Conservation (phyloP, 228 moss, liverwort and hornwort genomes). For the Sphagnum fallax region DNA sequence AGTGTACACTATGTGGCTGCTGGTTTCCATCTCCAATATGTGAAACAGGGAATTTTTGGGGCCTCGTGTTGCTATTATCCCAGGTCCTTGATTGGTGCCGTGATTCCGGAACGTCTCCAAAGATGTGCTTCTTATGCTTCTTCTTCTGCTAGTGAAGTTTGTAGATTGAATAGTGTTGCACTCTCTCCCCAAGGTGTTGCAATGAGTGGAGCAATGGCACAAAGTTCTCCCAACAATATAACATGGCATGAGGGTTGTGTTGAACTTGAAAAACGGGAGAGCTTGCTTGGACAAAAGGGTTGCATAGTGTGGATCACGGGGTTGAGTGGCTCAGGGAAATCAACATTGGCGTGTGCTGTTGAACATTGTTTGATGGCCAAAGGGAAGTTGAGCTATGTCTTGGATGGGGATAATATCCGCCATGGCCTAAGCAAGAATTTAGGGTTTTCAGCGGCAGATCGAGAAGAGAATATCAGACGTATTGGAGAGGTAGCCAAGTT, state of each 20-base stretch:
- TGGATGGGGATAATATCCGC: conserved; percentile 53
- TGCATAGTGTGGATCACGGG: conserved; percentile 47
- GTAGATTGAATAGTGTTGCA: too few relatives aligned
- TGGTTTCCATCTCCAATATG: too few relatives aligned
- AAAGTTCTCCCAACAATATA: neutral
- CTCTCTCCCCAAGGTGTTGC: too few relatives aligned
- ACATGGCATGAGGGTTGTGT: neutral
- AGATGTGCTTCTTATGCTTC: too few relatives aligned
- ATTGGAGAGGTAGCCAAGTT: conserved; percentile 61
- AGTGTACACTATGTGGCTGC: too few relatives aligned
- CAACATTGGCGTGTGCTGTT: conserved; percentile 39
- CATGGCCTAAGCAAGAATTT: conserved; percentile 48
- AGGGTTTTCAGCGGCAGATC: conserved; percentile 53
- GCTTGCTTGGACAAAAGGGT: conserved; percentile 3
- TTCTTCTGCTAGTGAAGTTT: too few relatives aligned
- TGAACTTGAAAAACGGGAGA: neutral
- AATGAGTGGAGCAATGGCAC: too few relatives aligned
- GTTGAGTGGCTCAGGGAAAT: conserved; percentile 50
- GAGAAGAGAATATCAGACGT: conserved; percentile 67
- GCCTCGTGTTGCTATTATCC: too few relatives aligned
- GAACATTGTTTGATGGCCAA: conserved; percentile 28
- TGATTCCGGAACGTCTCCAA: too few relatives aligned
- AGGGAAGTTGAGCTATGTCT: conserved; percentile 34
- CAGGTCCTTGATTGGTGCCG: too few relatives aligned
- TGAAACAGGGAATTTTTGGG: too few relatives aligned